Base-by-base conservation (phyloP, 768 basidiomycete species). In the Boletellus emodensis region DNA sequence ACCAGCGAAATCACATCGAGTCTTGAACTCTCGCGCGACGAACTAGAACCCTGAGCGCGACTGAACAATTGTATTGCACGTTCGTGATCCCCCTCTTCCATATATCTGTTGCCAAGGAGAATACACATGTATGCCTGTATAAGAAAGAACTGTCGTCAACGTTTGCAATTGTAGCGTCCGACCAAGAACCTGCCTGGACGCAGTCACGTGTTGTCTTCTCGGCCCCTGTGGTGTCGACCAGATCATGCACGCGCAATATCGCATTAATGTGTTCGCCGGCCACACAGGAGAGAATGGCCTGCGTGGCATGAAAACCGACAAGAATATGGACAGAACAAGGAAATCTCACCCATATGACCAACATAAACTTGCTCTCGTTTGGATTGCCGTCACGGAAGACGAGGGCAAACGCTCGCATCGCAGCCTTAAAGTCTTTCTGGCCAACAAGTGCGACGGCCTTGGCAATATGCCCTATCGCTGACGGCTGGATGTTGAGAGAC, bases 71-170 rank as follows among this genome's bases (percentile, higher is more conserved):
- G 52, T 9, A 48, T 44, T 14, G 47, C 47, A 4, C 33, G 42
- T 17, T 53, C 43, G 43, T 44, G 13, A 42, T 53, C 43, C 13
- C 47, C 38, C n/a, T 53, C 41, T 17, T 35, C 32, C 37, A 48
- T 26, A 11, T 44, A 49, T n/a, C 36, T 48, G 15, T 44, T 40
- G 3, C 43, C 47, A 13, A 53, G 37, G 20, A 52, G 42, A 22
- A 50, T n/a, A 43, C 39, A 50, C 36, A 50, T 50, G 49, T 50
- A 50, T 33, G 49, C 49, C 49, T 50, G 42, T 9, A 15, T n/a
- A 33, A 13, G 22, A 49, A 42, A 15, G 17, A 2, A 34, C 28
- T 24, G 28, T 28, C 10, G 24, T 49, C 14, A 43, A 22, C 37
- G 40, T 41, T 30, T 35, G 28, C 22, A 22, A 30, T 34, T 24